Percentiles rank a stretch among this genome's conserved stretches.
phyloP scores from a whole-genome alignment of 768 basidiomycete genomes.

The Rhodotorula toruloides region DNA sequence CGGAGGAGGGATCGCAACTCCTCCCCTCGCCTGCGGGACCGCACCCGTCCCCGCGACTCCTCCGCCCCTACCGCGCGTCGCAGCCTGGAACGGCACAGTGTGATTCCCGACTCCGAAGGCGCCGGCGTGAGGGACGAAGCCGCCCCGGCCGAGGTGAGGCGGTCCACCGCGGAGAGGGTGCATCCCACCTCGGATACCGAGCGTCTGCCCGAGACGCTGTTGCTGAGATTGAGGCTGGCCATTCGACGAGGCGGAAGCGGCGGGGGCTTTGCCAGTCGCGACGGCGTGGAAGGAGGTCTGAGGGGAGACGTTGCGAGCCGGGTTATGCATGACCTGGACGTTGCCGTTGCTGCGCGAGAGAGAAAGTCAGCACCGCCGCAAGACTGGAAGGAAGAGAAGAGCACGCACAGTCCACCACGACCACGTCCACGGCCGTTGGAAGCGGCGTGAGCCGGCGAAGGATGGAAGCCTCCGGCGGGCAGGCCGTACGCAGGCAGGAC shows the following conservation, averaged over 20 bases:
- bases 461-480: slow-evolving; percentile 38
- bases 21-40: slow-evolving; percentile 4
- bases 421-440: slow-evolving; percentile 13
- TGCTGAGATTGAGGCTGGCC: slow-evolving; percentile 11
- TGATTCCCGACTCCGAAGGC: too few species aligned
- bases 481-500: slow-evolving; percentile 33
- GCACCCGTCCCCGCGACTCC: too few species aligned
- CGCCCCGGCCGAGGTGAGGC: neutral
- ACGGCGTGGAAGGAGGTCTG: slow-evolving; percentile 25
- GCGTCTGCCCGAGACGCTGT: slow-evolving; percentile 27
- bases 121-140: slow-evolving; percentile 9
- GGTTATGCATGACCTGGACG: slow-evolving; percentile 25
- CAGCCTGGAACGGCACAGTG: neutral
- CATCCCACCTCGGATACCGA: slow-evolving; percentile 30
- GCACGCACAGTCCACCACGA: slow-evolving; percentile 3
- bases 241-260: neutral
- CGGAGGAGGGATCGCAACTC: slow-evolving; percentile 20
- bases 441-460: neutral
- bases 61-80: neutral
- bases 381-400: neutral
- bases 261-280: slow-evolving; percentile 16
- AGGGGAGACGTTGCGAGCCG: slow-evolving; percentile 14
- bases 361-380: neutral
- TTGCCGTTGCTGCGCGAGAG: slow-evolving; percentile 8
- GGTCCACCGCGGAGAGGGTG: neutral